Evolutionary conservation across 2,329 filamentous ascomycete genomes (phyloP).

Genomic region (Dothideomycetes sp.): DNA sequence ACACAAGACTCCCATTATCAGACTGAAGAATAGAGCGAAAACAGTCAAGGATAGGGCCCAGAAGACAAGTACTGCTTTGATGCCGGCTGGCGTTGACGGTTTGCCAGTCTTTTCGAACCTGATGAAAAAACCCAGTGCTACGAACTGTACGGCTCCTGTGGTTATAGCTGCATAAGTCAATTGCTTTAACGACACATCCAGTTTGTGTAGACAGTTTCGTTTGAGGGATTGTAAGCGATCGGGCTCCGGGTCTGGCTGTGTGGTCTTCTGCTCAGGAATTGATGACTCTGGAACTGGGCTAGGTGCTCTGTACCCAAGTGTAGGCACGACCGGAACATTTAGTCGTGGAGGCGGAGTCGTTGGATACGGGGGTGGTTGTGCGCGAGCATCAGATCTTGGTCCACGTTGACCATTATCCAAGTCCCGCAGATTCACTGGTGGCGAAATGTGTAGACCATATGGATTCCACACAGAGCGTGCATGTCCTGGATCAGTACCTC

Average conservation of each 20-base stretch:
- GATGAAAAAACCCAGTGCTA: slow-evolving; percentile 2
- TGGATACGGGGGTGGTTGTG: slow-evolving; percentile 5
- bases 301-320: slow-evolving; percentile 1
- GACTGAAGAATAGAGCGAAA: background rate
- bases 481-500: slow-evolving; percentile 1
- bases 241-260: background rate
- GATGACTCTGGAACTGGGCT: background rate
- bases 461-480: too few relatives aligned
- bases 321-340: background rate
- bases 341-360: slow-evolving; percentile 1
- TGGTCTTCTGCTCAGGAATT: background rate
- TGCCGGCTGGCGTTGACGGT: background rate
- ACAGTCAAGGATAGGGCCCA: background rate
- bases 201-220: background rate
- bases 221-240: background rate
- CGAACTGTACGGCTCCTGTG: slow-evolving; percentile 3
- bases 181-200: background rate
- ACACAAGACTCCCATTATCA: slow-evolving; percentile 6
- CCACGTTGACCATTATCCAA: background rate
- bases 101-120: background rate
- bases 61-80: background rate
- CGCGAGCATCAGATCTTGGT: too few relatives aligned
- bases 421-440: background rate
- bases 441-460: too few relatives aligned
- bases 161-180: slow-evolving; percentile 1